Percentiles rank a stretch among this genome's conserved stretches.
These are phyloP conservation scores for Epichloe sibirici DNA, from an alignment of 2,329 filamentous ascomycete species.

Conservation along the genomic window DNA sequence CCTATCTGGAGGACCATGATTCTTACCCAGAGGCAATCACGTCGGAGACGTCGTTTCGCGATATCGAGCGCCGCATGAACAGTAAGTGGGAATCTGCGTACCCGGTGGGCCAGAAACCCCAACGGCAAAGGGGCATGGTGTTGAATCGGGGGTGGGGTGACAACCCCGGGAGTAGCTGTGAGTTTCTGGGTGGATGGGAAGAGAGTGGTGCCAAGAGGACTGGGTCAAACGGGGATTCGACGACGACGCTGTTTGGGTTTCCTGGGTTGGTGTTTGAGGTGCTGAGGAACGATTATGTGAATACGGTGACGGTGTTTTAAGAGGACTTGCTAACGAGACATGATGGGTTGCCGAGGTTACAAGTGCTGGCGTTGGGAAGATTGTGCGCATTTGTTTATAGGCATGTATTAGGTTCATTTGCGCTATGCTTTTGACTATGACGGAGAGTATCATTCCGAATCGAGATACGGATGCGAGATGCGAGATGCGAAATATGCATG, in stretches of 20 bases:
- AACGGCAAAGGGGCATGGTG: constrained; percentile 63
- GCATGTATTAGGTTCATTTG: no score
- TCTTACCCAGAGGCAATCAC: constrained; percentile 35
- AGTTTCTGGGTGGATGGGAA: constrained; percentile 77
- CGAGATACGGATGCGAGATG: no score
- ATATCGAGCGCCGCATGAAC: constrained; percentile 57
- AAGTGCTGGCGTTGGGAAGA: no score
- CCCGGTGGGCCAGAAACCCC: constrained; percentile 36
- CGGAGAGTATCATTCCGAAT: no score
- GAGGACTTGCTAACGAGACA: background rate
- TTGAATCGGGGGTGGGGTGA: constrained; percentile 85
- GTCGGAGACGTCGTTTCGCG: constrained; percentile 69
- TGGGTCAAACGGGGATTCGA: constrained; percentile 45
- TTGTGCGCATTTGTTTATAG: no score
- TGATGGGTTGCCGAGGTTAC: background rate
- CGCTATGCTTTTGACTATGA: no score
- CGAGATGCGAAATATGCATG: no score
- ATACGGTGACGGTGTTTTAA: constrained; percentile 80
- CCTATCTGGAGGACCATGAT: constrained; percentile 34
- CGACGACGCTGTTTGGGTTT: constrained; percentile 83
- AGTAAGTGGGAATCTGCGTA: constrained; percentile 59
- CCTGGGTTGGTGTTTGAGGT: constrained; percentile 94
- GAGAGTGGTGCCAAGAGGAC: constrained; percentile 49
- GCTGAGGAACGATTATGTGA: constrained; percentile 80
- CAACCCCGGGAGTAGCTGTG: constrained; percentile 79